These are phyloP conservation scores for Lasiosphaeris hirsuta DNA, from an alignment of 495 filamentous ascomycete species.

Conservation along the genomic window DNA sequence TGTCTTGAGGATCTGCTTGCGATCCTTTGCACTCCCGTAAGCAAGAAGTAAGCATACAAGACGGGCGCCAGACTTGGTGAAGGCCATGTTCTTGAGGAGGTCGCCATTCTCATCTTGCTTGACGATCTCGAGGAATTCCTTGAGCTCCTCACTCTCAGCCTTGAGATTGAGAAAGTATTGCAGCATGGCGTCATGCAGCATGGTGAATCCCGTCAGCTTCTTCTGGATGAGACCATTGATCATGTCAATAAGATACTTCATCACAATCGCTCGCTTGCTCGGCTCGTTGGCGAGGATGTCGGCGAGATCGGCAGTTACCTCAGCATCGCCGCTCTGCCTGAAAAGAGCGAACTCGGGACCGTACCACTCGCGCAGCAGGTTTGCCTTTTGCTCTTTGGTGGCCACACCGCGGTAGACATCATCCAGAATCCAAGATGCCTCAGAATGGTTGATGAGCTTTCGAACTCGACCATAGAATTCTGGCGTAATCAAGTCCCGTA, in stretches of 20 bases:
- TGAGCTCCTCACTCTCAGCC: slow-evolving; percentile 70
- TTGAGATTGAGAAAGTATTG: slow-evolving; percentile 86
- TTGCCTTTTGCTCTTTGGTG: slow-evolving; percentile 72
- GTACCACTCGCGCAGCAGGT: slow-evolving; percentile 92
- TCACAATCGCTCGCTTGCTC: slow-evolving; percentile 79
- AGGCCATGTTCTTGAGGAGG: slow-evolving; percentile 88
- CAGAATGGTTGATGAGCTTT: slow-evolving; percentile 90
- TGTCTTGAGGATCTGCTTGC: slow-evolving; percentile 78
- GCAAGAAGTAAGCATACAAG: slow-evolving; percentile 79
- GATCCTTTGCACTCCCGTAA: slow-evolving; percentile 84
- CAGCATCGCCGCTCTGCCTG: slow-evolving; percentile 50
- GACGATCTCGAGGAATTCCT: slow-evolving; percentile 83
- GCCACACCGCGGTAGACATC: slow-evolving; percentile 89
- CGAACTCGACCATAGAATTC: slow-evolving; percentile 93
- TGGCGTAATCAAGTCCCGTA: slow-evolving; percentile 79
- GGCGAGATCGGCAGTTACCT: slow-evolving; percentile 55
- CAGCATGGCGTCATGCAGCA: slow-evolving; percentile 96
- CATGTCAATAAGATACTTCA: slow-evolving; percentile 77
- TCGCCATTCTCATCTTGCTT: slow-evolving; percentile 88
- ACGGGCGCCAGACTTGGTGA: slow-evolving; percentile 82
- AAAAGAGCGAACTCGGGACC: slow-evolving; percentile 90
- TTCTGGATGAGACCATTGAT: slow-evolving; percentile 92
- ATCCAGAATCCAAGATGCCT: slow-evolving; percentile 95
- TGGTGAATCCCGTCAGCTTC: slow-evolving; percentile 90
- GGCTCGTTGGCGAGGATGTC: slow-evolving; percentile 70